These are phyloP conservation scores for Candida sonorensis DNA, from an alignment of 805 yeast genomes.

Conservation along the genomic window DNA sequence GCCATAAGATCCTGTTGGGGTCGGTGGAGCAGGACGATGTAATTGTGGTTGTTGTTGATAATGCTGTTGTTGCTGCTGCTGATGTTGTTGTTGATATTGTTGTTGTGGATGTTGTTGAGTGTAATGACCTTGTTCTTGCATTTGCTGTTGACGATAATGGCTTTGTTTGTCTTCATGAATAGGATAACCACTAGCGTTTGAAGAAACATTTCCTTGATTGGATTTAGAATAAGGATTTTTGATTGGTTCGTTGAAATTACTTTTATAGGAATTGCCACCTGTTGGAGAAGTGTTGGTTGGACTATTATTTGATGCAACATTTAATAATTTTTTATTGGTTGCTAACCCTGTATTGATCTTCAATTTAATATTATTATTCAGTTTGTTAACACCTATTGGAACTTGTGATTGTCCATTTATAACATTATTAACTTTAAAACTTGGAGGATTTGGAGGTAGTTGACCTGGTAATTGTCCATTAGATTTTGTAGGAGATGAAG, in stretches of 20 bases:
- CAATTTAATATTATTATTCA: constrained; percentile 13
- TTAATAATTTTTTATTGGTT: neutral
- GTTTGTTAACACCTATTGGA: constrained; percentile 5
- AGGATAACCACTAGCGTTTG: too few relatives aligned
- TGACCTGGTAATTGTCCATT: constrained; percentile 21
- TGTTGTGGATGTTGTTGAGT: neutral
- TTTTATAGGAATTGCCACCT: neutral
- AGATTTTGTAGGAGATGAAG: constrained; percentile 13
- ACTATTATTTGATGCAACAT: neutral
- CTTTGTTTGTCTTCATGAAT: too few relatives aligned
- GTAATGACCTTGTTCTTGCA: constrained; percentile 2
- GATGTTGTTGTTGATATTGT: constrained; percentile 10
- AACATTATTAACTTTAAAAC: constrained; percentile 5
- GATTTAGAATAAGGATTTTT: constrained; percentile 4
- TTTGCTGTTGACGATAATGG: too few relatives aligned
- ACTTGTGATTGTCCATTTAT: too few relatives aligned
- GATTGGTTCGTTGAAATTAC: constrained; percentile 2
- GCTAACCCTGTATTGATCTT: constrained; percentile 8
- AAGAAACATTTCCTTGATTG: too few relatives aligned
- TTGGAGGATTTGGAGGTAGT: constrained; percentile 21
- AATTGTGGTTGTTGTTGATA: constrained; percentile 17
- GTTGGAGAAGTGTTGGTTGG: constrained; percentile 3
- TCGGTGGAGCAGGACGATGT: too few relatives aligned
- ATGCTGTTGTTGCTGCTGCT: constrained; percentile 15
- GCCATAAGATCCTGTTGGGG: too few relatives aligned